These are phyloP conservation scores for Coniferiporia sulphurascens DNA, from an alignment of 1,284 basidiomycete species.

Conservation along the genomic window DNA sequence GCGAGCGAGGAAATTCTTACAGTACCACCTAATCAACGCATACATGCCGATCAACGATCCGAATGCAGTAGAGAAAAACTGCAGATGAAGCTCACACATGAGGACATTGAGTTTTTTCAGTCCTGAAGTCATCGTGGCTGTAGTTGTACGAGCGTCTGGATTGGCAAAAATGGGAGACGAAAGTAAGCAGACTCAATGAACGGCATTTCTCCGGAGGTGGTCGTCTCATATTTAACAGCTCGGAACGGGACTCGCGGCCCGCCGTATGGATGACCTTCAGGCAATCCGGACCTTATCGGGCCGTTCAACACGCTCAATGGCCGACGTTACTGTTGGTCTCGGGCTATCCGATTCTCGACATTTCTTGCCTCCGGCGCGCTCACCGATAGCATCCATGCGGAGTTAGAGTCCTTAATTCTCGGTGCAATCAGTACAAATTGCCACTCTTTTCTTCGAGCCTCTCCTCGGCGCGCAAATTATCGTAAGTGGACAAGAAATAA, in stretches of 20 bases:
- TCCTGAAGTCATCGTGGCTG: neutral
- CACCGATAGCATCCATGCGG: too few relatives aligned
- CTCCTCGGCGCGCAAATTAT: neutral
- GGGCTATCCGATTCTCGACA: too few relatives aligned
- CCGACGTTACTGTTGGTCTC: too few relatives aligned
- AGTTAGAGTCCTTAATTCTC: too few relatives aligned
- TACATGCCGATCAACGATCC: neutral
- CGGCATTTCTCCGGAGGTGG: conserved; percentile 8
- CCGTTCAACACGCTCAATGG: neutral
- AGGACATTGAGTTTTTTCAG: conserved; percentile 56
- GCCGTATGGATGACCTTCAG: neutral
- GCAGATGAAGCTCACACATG: conserved; percentile 53
- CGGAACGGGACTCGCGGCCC: neutral
- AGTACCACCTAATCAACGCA: conserved; percentile 50
- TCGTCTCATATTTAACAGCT: neutral
- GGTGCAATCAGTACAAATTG: neutral
- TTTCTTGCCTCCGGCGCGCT: too few relatives aligned
- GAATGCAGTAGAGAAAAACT: neutral
- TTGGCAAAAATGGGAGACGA: neutral
- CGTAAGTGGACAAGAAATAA: conserved; percentile 1
- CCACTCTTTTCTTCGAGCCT: too few relatives aligned
- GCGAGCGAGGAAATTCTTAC: conserved; percentile 33
- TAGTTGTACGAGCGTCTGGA: neutral
- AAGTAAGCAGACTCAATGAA: neutral
- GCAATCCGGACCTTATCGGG: neutral